phyloP scores from a whole-genome alignment of 805 yeast species.

The Wickerhamiella alocasiicola region DNA sequence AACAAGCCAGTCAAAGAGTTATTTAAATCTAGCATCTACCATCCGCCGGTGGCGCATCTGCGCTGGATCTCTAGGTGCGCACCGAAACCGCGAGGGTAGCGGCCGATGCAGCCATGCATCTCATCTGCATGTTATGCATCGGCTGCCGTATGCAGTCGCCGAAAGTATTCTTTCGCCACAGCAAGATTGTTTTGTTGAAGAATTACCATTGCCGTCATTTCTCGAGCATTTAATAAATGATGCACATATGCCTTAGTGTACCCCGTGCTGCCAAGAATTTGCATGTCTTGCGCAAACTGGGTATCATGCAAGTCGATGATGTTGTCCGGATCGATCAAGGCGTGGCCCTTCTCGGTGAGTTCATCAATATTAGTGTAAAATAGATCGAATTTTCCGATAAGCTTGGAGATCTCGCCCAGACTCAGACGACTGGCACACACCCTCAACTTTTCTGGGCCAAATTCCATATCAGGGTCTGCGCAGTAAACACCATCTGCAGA shows the following conservation, averaged over 20 bases:
- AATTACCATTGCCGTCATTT: constrained; percentile 34
- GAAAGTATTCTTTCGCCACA: constrained; percentile 24
- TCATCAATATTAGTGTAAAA: constrained; percentile 25
- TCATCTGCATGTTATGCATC: no score
- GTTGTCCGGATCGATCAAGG: constrained; percentile 23
- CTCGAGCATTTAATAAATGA: constrained; percentile 31
- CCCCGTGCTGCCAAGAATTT: constrained; percentile 20
- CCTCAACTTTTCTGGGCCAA: neutral
- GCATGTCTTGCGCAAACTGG: constrained; percentile 24
- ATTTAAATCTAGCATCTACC: no score
- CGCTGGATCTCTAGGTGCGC: no score
- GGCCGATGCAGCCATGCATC: no score
- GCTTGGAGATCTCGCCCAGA: constrained; percentile 22
- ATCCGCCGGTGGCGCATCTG: no score
- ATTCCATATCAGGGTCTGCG: neutral
- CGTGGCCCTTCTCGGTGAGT: constrained; percentile 30
- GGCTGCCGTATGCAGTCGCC: no score
- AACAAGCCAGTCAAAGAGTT: no score
- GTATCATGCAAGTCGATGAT: constrained; percentile 25
- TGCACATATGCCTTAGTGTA: constrained; percentile 32
- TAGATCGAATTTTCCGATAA: constrained; percentile 25
- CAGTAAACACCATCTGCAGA: constrained; percentile 14
- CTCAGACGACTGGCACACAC: constrained; percentile 6
- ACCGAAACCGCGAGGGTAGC: no score
- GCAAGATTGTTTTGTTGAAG: constrained; percentile 31